Conservation (phyloP, 2,329 filamentous ascomycete genomes). For the Paracoccidioides lutzii region DNA sequence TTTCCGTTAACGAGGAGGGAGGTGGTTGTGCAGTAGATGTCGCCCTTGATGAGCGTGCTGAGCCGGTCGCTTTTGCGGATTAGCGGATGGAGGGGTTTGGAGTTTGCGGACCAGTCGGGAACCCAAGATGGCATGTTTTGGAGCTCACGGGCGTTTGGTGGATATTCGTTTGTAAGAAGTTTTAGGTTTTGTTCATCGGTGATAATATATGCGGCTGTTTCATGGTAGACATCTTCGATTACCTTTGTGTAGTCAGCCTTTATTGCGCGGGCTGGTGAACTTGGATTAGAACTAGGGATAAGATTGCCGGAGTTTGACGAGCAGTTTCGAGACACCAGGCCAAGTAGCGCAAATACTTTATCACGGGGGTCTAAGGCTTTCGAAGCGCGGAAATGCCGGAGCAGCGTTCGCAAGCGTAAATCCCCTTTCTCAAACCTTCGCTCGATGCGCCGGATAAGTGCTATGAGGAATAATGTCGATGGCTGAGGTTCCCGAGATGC, state of each 20-base stretch:
- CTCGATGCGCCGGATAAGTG: conserved; percentile 3
- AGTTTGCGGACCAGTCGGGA: conserved; percentile 7
- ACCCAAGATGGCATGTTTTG: conserved; percentile 7
- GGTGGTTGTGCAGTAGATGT: conserved; percentile 2
- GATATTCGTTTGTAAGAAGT: conserved; percentile 3
- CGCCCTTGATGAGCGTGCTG: conserved; percentile 2
- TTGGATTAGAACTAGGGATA: background rate
- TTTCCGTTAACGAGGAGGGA: conserved; percentile 3
- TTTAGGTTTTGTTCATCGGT: conserved; percentile 2
- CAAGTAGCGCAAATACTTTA: conserved; percentile 9
- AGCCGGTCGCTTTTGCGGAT: conserved; percentile 2
- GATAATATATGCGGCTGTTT: conserved; percentile 3
- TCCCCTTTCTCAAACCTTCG: background rate
- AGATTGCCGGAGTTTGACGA: background rate
- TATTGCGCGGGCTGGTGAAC: background rate
- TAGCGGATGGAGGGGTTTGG: conserved; percentile 1
- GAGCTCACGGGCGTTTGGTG: background rate
- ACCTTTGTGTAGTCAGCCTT: background rate
- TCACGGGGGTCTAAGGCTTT: conserved; percentile 7
- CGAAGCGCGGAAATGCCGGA: background rate
- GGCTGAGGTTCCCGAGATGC: conserved; percentile 1
- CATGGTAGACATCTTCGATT: conserved; percentile 1
- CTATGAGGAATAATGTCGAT: conserved; percentile 1
- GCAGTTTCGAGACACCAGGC: conserved; percentile 1
- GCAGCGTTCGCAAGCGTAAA: conserved; percentile 1